Base-by-base conservation (phyloP, 2,329 filamentous ascomycete species). In the Aureobasidium namibiae region DNA sequence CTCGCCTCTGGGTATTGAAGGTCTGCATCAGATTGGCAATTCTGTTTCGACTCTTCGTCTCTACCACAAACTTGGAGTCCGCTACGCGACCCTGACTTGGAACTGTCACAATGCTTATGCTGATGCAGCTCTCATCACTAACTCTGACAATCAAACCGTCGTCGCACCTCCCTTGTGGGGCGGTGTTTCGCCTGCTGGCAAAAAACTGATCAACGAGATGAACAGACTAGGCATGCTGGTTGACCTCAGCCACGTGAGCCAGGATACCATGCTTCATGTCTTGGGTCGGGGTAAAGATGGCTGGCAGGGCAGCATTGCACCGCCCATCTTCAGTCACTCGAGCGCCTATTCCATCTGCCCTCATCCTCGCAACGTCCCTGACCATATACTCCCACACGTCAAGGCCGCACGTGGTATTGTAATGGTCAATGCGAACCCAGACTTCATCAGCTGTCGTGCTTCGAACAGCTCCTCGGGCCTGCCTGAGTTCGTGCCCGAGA, bases 221-320 rank as follows among this genome's bases (percentile, higher is more conserved):
- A 97, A 96, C 71, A 83, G 92, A 3, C 77, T 96, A 1, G 92
- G 92, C 26, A 91, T 96, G 86, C 84, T 96, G n/a, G 88, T 97
- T 41, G 92, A 96, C 69, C 79, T 96, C 36, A 82, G 88, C 7
- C 92, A 96, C 71, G 84, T 86, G 24, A 81, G 87, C 66, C 81
- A 83, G 60, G 87, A 92, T 61, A 96, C 92, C 0, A 94, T 95
- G 89, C 76, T 85, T 7, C 89, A 96, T 66, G 89, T 92, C 0
- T 81, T 96, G 0, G 83, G 83, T 5, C 86, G 80, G 14, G 71
- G 74, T 2, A 71, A 71, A 9, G 77, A 78, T 21, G 77, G 74
- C 44, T 92, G 88, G 88, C 70, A 75, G 5, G 89, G 89, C 7
- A 92, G 87, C 68, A 76, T 80, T 60, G 91, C 92, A 0, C 92